A percentile compares a stretch with the other conserved stretches of the same genome.
phyloP scores from a whole-genome alignment of 257 asterid species.

The Capsicum rhomboideum region DNA sequence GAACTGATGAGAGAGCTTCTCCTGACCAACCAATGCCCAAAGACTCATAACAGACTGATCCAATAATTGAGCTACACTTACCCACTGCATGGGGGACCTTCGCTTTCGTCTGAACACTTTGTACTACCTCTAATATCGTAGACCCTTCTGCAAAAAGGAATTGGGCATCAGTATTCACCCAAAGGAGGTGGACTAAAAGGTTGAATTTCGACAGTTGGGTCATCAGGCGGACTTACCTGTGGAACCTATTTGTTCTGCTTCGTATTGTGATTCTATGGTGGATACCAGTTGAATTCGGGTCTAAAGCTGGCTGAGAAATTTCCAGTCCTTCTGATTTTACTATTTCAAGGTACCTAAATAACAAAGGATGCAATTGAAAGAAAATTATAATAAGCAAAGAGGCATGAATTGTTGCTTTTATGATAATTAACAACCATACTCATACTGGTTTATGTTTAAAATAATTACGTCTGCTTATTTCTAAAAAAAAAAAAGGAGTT shows the following conservation, averaged over 20 bases:
- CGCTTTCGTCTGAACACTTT: conserved; percentile 71
- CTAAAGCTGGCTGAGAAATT: conserved; percentile 98
- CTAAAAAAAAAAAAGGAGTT: neutral
- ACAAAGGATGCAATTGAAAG: neutral
- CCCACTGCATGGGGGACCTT: conserved; percentile 98
- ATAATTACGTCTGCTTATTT: neutral
- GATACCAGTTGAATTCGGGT: conserved; percentile 96
- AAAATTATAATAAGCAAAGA: neutral
- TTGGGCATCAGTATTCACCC: conserved; percentile 2
- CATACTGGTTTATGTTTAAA: neutral
- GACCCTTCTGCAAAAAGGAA: conserved; percentile 65
- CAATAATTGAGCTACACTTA: conserved; percentile 12
- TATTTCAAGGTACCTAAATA: conserved; percentile 63
- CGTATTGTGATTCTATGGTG: conserved; percentile 91
- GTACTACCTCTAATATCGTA: conserved; percentile 70
- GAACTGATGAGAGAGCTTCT: neutral
- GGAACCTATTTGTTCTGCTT: conserved; percentile 58
- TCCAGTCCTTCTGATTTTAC: conserved; percentile 80
- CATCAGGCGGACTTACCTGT: conserved; percentile 42
- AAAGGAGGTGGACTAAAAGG: conserved; percentile 1
- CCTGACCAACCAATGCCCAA: neutral
- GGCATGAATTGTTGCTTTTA: neutral
- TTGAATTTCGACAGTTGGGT: conserved; percentile 9
- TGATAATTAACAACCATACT: neutral
- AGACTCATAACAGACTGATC: neutral